Percentiles rank a stretch among this genome's conserved stretches.
Conservation (phyloP, 2,329 filamentous ascomycete species). For the Botrytis cinerea region DNA sequence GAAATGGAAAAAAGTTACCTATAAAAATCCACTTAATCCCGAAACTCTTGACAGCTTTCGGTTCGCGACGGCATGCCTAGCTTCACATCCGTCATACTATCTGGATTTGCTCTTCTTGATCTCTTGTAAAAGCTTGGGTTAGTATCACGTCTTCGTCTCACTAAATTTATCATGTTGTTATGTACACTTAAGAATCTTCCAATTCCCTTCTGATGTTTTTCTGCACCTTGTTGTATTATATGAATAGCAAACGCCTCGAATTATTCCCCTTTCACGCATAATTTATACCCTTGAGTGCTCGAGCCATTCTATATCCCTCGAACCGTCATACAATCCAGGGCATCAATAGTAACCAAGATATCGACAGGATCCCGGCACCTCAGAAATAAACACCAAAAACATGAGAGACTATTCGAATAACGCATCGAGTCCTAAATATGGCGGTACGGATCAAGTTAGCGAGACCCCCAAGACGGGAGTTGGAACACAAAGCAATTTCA, state of each 20-base stretch:
- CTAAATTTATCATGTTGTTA: background rate
- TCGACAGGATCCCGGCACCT: background rate
- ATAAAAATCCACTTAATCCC: constrained; percentile 1
- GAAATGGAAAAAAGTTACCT: background rate
- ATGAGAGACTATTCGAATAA: constrained; percentile 9
- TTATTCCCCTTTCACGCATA: background rate
- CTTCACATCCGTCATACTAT: background rate
- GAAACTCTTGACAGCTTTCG: background rate
- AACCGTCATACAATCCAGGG: background rate
- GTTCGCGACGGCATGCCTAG: background rate
- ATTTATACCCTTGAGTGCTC: background rate
- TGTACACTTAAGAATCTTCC: background rate
- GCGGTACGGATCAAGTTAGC: background rate
- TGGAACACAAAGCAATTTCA: constrained; percentile 10
- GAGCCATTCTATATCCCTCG: background rate
- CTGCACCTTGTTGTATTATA: background rate
- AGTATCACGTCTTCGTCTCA: constrained; percentile 18
- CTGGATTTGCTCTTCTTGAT: background rate
- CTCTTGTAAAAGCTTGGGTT: background rate
- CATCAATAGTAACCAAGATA: background rate
- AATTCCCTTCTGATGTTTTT: background rate
- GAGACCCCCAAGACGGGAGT: background rate
- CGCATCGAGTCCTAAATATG: constrained; percentile 5
- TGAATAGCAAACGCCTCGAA: background rate
- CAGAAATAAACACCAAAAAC: background rate